Conservation (phyloP, 1,284 basidiomycete species). For the Fomitopsis schrenkii region DNA sequence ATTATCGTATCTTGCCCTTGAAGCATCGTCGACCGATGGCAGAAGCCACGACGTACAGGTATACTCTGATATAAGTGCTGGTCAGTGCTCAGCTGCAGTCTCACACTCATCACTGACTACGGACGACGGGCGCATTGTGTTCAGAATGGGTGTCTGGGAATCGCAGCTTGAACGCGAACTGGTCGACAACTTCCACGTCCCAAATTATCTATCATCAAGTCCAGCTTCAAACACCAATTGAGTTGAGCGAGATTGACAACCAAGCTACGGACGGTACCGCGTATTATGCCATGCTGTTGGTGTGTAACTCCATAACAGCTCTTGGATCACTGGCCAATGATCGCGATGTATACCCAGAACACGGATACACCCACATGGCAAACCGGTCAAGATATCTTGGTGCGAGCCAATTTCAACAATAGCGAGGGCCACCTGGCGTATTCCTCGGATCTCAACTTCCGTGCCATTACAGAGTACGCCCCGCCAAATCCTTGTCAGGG, state of each 20-base stretch:
- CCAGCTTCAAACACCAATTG: conserved; percentile 9
- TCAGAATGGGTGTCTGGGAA: conserved; percentile 19
- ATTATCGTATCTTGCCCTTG: conserved; percentile 26
- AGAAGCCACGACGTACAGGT: conserved; percentile 6
- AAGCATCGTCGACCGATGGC: conserved; percentile 12
- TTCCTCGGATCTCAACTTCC: conserved; percentile 7
- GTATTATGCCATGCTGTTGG: conserved; percentile 17
- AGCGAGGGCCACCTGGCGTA: conserved; percentile 9
- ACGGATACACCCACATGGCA: conserved; percentile 12
- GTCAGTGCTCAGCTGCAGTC: conserved; percentile 4
- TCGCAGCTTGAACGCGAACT: conserved; percentile 6
- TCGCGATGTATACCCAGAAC: conserved; percentile 1
- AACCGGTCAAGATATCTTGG: conserved; percentile 6
- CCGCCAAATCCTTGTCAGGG: background rate
- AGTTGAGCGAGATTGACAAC: conserved; percentile 10
- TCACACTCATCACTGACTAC: background rate
- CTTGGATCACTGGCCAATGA: too few relatives aligned
- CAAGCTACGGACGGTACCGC: conserved; percentile 21
- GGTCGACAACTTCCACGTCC: conserved; percentile 9
- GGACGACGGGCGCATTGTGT: background rate
- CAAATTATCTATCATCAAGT: conserved; percentile 15
- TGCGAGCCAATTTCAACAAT: conserved; percentile 6
- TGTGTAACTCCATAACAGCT: too few relatives aligned
- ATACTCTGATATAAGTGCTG: conserved; percentile 17
- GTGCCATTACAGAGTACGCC: conserved; percentile 12